Conservation (phyloP, 495 filamentous ascomycete genomes). For the Aspergillus ostianus region DNA sequence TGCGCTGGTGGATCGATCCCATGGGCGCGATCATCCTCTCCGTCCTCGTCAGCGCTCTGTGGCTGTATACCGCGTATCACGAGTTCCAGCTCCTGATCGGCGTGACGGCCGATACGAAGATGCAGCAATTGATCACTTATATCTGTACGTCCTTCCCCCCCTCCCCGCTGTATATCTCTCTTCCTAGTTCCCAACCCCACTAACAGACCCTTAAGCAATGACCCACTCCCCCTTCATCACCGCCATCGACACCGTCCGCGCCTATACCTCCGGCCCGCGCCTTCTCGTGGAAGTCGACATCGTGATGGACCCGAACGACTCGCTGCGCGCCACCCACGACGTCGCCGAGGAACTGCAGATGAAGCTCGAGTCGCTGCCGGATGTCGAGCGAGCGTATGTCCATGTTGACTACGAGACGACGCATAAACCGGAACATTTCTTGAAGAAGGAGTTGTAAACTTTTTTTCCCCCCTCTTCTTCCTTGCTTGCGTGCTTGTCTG, state of each 20-base stretch:
- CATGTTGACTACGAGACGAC: constrained; percentile 97
- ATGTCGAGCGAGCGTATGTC: constrained; percentile 93
- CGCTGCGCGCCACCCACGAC: constrained; percentile 81
- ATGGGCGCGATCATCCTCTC: constrained; percentile 87
- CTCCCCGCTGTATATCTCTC: background rate
- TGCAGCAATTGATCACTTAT: constrained; percentile 94
- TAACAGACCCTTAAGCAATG: constrained; percentile 45
- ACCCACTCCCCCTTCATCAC: constrained; percentile 81
- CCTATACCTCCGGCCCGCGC: constrained; percentile 86
- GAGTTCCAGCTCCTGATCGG: constrained; percentile 92
- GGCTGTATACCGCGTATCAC: constrained; percentile 79
- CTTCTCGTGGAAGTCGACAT: constrained; percentile 89
- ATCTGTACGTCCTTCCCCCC: constrained; percentile 58
- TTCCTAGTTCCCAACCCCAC: background rate
- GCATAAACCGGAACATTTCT: constrained; percentile 82
- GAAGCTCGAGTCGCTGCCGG: constrained; percentile 87
- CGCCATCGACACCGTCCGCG: constrained; percentile 90
- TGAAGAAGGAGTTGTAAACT: constrained; percentile 59
- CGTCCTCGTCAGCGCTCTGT: constrained; percentile 69
- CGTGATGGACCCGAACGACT: constrained; percentile 71
- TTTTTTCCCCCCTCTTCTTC: too few relatives aligned
- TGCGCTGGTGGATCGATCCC: constrained; percentile 94
- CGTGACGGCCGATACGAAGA: constrained; percentile 77
- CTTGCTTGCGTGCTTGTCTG: too few relatives aligned
- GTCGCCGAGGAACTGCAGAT: constrained; percentile 92